Conservation (phyloP, 2,329 filamentous ascomycete genomes). For the Diaporthe velutina region DNA sequence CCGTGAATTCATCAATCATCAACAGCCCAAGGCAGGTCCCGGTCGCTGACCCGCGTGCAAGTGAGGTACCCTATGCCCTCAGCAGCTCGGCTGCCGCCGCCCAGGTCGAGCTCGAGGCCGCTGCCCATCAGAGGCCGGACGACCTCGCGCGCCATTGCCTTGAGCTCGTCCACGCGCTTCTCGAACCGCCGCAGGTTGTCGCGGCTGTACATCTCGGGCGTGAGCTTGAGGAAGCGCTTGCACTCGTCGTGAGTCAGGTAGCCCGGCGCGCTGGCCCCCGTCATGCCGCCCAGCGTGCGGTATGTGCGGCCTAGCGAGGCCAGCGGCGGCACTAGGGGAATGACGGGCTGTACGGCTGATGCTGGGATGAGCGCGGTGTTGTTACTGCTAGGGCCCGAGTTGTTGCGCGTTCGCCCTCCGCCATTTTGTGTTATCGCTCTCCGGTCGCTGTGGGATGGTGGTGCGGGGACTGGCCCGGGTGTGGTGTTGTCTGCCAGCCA, state of each 20-base stretch:
- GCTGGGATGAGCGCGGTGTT: conserved; percentile 39
- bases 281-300: conserved; percentile 77
- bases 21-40: conserved; percentile 64
- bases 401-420: conserved; percentile 25
- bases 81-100: conserved; percentile 56
- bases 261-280: conserved; percentile 56
- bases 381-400: conserved; percentile 46
- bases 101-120: conserved; percentile 83
- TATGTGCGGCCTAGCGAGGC: conserved; percentile 80
- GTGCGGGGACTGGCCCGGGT: conserved; percentile 67
- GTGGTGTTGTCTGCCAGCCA: conserved; percentile 94
- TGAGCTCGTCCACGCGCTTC: conserved; percentile 88
- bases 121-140: conserved; percentile 90
- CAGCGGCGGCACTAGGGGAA: conserved; percentile 57
- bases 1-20: conserved; percentile 47
- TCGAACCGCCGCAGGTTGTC: conserved; percentile 91
- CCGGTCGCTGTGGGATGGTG: conserved; percentile 42
- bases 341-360: conserved; percentile 2
- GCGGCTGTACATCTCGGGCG: conserved; percentile 84
- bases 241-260: conserved; percentile 90
- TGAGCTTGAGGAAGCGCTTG: conserved; percentile 89
- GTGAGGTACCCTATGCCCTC: conserved; percentile 64
- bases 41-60: conserved; percentile 61
- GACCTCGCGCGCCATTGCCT: conserved; percentile 83
- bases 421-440: conserved; percentile 35